Percentiles rank a stretch among this genome's conserved stretches.
These are phyloP conservation scores for Grifola frondosa DNA, from an alignment of 1,284 basidiomycete species.

Conservation along the genomic window DNA sequence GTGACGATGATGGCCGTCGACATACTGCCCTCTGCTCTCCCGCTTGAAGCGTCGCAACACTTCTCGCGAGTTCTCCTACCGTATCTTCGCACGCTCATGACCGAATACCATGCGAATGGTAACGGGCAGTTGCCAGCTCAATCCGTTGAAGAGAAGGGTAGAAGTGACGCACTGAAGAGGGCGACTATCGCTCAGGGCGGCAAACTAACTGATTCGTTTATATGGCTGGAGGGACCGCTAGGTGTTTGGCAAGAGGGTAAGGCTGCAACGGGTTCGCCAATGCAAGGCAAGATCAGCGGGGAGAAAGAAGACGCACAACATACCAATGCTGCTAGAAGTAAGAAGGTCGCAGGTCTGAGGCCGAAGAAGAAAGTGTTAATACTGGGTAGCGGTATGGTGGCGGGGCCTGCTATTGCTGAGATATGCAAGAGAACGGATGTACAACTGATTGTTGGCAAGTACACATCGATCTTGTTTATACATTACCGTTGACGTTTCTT, in stretches of 20 bases:
- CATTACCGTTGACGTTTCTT: conserved; percentile 3
- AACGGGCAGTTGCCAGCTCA: conserved; percentile 11
- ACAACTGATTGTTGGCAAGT: conserved; percentile 73
- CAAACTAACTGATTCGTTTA: conserved; percentile 49
- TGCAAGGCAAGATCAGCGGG: not conserved
- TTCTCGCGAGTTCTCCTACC: conserved; percentile 70
- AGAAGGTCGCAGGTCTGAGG: not conserved
- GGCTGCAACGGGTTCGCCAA: not conserved
- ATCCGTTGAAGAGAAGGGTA: conserved; percentile 26
- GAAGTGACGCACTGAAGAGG: conserved; percentile 49
- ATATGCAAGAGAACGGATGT: conserved; percentile 61
- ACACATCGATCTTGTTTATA: conserved; percentile 6
- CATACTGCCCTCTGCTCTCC: conserved; percentile 83
- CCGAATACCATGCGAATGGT: conserved; percentile 32
- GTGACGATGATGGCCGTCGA: conserved; percentile 85
- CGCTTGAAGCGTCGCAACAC: conserved; percentile 75
- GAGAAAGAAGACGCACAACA: not conserved
- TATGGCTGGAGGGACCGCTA: conserved; percentile 59
- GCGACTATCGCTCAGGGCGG: conserved; percentile 76
- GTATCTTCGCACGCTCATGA: conserved; percentile 65
- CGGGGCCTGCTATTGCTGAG: conserved; percentile 79
- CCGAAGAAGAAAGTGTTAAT: conserved; percentile 70
- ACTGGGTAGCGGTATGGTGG: conserved; percentile 91
- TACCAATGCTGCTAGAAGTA: too few species aligned
- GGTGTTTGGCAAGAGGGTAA: conserved; percentile 38